phyloP scores from a whole-genome alignment of 2,329 filamentous ascomycete species.

The Pseudopithomyces maydicus region DNA sequence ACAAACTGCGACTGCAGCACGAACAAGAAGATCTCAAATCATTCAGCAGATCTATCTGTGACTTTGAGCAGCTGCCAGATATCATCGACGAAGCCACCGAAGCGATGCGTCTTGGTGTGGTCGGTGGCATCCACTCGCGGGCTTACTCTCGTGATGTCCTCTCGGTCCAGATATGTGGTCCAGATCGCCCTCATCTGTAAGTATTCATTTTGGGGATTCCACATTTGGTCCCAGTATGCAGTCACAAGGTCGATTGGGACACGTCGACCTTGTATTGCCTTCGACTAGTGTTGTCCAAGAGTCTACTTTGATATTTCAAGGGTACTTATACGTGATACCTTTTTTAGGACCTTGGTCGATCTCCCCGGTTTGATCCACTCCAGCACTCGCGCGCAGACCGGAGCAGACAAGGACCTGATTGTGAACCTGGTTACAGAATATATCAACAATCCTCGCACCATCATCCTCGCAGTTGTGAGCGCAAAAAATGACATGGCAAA shows the following conservation, averaged over 20 bases:
- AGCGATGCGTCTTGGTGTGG: slow-evolving; percentile 52
- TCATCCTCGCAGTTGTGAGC: slow-evolving; percentile 41
- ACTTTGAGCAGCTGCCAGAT: slow-evolving; percentile 49
- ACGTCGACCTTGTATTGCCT: too few species aligned
- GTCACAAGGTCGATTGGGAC: too few species aligned
- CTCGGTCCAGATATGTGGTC: slow-evolving; percentile 50
- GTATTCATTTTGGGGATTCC: not conserved
- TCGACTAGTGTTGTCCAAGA: too few species aligned
- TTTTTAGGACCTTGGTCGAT: slow-evolving; percentile 50
- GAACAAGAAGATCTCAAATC: slow-evolving; percentile 40
- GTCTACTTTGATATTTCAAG: too few species aligned
- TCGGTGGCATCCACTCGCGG: slow-evolving; percentile 18
- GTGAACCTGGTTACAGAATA: slow-evolving; percentile 28
- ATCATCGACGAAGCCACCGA: slow-evolving; percentile 60
- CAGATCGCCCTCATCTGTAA: slow-evolving; percentile 37
- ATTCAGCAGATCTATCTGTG: slow-evolving; percentile 43
- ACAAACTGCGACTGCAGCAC: slow-evolving; percentile 27
- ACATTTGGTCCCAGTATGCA: too few species aligned
- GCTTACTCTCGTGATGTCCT: slow-evolving; percentile 51
- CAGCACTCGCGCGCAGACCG: slow-evolving; percentile 25
- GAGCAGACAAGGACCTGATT: slow-evolving; percentile 30
- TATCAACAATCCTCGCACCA: slow-evolving; percentile 33
- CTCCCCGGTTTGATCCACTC: slow-evolving; percentile 53
- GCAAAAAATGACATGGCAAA: slow-evolving; percentile 57
- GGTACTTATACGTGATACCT: too few species aligned